Percentiles rank a stretch among this genome's conserved stretches.
Conservation (phyloP, 345 rosid genomes). For the Cardiospermum halicacabum region DNA sequence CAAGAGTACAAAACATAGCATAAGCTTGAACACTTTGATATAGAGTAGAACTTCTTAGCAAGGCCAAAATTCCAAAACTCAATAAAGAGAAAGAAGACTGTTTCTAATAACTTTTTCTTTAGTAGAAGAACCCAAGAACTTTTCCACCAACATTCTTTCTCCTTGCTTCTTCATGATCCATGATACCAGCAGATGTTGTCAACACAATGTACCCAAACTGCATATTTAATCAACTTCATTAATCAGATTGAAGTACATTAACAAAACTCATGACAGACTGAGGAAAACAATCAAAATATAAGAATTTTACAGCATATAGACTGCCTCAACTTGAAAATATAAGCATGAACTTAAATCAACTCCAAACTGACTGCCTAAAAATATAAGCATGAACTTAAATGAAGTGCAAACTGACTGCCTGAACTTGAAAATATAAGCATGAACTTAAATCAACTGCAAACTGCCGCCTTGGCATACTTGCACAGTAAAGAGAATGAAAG, state of each 20-base stretch:
- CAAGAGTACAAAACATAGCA: constrained; percentile 1
- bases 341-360: background rate
- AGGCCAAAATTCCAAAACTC: constrained; percentile 13
- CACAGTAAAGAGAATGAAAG: background rate
- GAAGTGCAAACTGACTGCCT: background rate
- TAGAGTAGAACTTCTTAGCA: constrained; percentile 1
- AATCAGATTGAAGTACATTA: background rate
- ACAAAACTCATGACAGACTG: background rate
- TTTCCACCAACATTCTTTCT: constrained; percentile 87
- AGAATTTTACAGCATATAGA: background rate
- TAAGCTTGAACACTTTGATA: background rate
- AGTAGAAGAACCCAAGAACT: constrained; percentile 76
- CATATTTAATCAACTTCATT: constrained; percentile 6
- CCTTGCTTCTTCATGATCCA: constrained; percentile 90
- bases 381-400: background rate
- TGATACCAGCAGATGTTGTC: constrained; percentile 83
- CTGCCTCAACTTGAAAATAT: background rate
- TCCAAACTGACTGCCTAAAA: background rate
- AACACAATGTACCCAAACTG: constrained; percentile 81
- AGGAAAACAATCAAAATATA: background rate
- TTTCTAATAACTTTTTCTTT: background rate
- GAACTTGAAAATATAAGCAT: background rate
- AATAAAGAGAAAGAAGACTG: background rate
- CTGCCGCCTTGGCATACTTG: background rate
- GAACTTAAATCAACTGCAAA: background rate